Base-by-base conservation (phyloP, 306 rosid genomes). In the Pachyrhizus erosus region DNA sequence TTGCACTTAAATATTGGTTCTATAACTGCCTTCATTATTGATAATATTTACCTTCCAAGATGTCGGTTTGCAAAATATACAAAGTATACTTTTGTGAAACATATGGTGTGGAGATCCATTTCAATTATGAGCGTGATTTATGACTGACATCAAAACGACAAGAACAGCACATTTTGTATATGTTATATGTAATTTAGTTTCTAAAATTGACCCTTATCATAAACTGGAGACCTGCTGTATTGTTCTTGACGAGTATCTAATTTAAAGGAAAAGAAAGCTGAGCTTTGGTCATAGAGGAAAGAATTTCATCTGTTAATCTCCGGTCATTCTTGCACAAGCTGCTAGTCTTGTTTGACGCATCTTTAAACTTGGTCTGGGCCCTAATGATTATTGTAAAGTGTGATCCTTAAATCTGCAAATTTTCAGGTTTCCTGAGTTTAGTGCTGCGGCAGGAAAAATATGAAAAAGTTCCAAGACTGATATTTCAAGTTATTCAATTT, bases 401-500 rank as follows among this genome's bases (percentile, higher is more conserved):
- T 46, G 31, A 18, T 62, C 7, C 21, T 9, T 40, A 27, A 76
- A 52, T 46, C 60, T 67, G 52, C 54, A 27, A 17, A 21, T 34
- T 3, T 70, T 75, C 48, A 54, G 31, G 31, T 68, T 51, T 26
- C 23, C 51, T n/a, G n/a, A 54, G 78, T 46, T 17, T 51, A 8
- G 54, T 65, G 14, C 37, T 3, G 15, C 66, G 65, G 65, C 72
- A 11, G 73, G 60, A 46, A n/a, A 69, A 62, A 69, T 45, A 29
- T 81, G 14, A 71, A 43, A 42, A 52, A n/a, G 29, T 46, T 39
- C 37, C 17, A 6, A 65, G 57, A 21, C 64, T 79, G 33, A 71
- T 65, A 29, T 73, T 57, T 66, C 39, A 48, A 31, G 74, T 82
- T 67, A 76, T 76, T 86, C 49, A 13, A 77, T 88, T 51, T 75